Evolutionary conservation across 2,329 filamentous ascomycete species (phyloP).

Genomic region (Botryotinia calthae): DNA sequence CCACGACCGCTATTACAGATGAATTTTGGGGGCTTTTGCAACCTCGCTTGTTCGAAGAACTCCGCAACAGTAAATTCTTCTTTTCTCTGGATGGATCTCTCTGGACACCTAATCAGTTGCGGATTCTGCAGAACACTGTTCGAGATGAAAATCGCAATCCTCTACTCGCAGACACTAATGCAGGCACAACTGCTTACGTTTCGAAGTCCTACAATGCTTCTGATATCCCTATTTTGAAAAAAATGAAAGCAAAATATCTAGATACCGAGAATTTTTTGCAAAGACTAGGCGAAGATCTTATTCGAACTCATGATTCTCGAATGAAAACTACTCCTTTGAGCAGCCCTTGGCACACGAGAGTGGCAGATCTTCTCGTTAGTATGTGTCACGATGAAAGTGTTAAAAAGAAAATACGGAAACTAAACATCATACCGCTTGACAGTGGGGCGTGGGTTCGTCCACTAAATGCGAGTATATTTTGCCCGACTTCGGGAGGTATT

Average conservation of each 20-base stretch:
- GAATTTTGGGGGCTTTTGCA: neutral
- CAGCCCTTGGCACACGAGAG: neutral
- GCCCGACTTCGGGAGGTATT: neutral
- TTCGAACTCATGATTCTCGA: neutral
- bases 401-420: neutral
- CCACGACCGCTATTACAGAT: neutral
- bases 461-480: neutral
- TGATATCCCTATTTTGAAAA: neutral
- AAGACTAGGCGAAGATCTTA: neutral
- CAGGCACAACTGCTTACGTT: neutral
- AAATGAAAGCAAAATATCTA: neutral
- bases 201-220: neutral
- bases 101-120: neutral
- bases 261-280: neutral
- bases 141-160: neutral
- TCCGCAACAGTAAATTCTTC: neutral
- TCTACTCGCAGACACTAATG: accelerated
- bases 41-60: neutral
- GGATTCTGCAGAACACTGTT: accelerated
- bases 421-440: neutral
- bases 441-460: neutral
- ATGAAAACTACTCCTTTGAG: neutral
- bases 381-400: accelerated
- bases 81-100: neutral
- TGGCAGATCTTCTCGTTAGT: neutral